Evolutionary conservation across 2,329 filamentous ascomycete genomes (phyloP), one percentile per base, ranked within the genome.

Genomic region (Colletotrichum sp.): DNA sequence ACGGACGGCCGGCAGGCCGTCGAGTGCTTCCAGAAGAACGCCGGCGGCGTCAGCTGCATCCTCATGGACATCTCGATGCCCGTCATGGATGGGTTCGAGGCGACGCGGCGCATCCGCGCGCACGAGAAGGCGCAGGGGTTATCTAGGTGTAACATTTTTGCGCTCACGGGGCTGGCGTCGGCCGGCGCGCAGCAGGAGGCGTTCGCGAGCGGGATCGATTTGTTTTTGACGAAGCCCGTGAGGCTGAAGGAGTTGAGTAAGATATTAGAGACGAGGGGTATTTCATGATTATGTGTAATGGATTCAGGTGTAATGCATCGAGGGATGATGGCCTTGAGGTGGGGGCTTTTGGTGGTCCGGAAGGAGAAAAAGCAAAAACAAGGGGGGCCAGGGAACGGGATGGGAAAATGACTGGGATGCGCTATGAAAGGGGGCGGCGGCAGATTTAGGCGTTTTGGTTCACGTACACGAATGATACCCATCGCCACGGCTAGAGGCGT

Each of bases 1-100:
- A 79, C 68, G 2, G 83, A 86, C 60, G 85, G 85, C 1, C 74
- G 82, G 8, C 80, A 86, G 68, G 84, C 84, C 0, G 69, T 85
- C 4, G 79, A 82, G 25, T 77, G 73, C 0, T 86, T 81, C 57
- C 77, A 77, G 11, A 36, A 76, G 3, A 77, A 78, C 2, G 80
- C 80, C 0, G 76, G 76, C 0, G 63, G 78, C 2, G 85, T 80
- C 32, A 72, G 69, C 1, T 83, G 81, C 65, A 77, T 87, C 2
- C 75, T 87, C 6, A 87, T 86, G 79, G 90, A 92, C 77, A 87
- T 91, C 2, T 90, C 86, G 69, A 92, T 92, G 90, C 90, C 90
- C 0, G 82, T 91, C 4, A 88, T 92, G 79, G 87, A 92, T 76
- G 89, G 89, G 0, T 85, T 90, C 5, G 87, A 88, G 19, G 86